Base-by-base conservation (phyloP, 495 filamentous ascomycete genomes). In the Friedmanniomyces simplex region DNA sequence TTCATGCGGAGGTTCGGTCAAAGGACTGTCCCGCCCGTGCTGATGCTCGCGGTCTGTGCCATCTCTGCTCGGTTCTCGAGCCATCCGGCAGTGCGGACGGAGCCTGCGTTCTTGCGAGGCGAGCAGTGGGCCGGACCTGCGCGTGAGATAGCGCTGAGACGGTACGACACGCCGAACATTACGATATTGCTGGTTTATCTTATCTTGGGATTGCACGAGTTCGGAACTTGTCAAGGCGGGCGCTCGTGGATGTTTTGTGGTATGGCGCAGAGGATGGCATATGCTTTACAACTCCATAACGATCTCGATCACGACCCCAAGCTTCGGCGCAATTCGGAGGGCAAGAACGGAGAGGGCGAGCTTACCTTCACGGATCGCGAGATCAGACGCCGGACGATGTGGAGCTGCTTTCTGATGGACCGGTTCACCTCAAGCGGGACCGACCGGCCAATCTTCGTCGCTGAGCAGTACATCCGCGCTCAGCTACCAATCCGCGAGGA, bases 351-450 rank as follows among this genome's bases (percentile, higher is more conserved):
- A 5, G 56, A 52, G n/a, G 80, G 71, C 36, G 67, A 80, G 3
- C 75, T 98, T 41, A 95, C 87, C 65, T 88, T 88, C 63, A 93
- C 89, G 13, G 93, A 98, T 70, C 82, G 87, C 34, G 93, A 98
- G 68, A 96, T 96, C 37, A 77, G 93, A 54, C 77, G 91, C 56
- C 79, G 93, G 52, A 94, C 89, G 5, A 96, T 98, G 91, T 98
- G 93, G 93, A 87, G 90, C 22, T 96, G 90, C 68, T 96, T 91
- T 65, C 67, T 94, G 58, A 96, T 98, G 93, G 93, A 98, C 69
- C 83, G 91, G 0, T 96, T 96, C 72, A 96, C 90, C 70, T 95
- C 91, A 2, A 96, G 91, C 2, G 93, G 93, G 14, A 96, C 91
- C 26, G 90, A 96, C 64, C 80, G 93, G 52, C 93, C 93, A 50